These are phyloP conservation scores for Aspergillus bridgeri DNA, from an alignment of 495 filamentous ascomycete species.

Conservation along the genomic window DNA sequence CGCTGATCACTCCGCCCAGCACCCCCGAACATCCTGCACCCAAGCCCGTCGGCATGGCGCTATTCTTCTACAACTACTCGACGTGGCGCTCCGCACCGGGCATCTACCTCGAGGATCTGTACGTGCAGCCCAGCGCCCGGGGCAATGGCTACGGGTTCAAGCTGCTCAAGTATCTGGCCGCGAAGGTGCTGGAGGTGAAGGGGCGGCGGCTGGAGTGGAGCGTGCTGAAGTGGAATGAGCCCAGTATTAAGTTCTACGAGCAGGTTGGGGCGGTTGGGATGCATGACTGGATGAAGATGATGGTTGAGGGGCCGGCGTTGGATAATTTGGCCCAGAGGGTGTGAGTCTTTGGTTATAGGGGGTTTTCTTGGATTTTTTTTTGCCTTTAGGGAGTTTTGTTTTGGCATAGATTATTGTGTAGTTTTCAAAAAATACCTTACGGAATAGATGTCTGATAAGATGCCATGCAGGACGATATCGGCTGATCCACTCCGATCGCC, in stretches of 20 bases:
- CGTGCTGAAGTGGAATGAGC: slow-evolving; percentile 87
- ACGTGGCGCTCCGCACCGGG: slow-evolving; percentile 86
- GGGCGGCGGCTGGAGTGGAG: slow-evolving; percentile 87
- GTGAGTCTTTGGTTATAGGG: slow-evolving; percentile 3
- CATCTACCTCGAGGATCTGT: slow-evolving; percentile 93
- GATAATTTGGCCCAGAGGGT: slow-evolving; percentile 48
- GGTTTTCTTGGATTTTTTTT: not conserved
- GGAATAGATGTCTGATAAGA: no score
- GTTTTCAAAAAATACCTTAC: no score
- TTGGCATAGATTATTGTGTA: not conserved
- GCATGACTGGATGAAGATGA: slow-evolving; percentile 90
- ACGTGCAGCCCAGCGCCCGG: slow-evolving; percentile 66
- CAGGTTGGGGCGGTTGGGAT: slow-evolving; percentile 73
- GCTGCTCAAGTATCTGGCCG: slow-evolving; percentile 73
- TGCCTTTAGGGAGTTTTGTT: not conserved
- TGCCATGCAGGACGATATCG: not conserved
- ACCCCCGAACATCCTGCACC: slow-evolving; percentile 26
- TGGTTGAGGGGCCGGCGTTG: slow-evolving; percentile 74
- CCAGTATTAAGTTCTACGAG: slow-evolving; percentile 81
- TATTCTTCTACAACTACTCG: slow-evolving; percentile 71
- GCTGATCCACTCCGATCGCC: not conserved
- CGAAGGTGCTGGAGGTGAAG: slow-evolving; percentile 61
- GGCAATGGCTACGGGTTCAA: slow-evolving; percentile 75
- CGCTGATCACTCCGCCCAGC: slow-evolving; percentile 35
- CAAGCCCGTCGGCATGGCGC: slow-evolving; percentile 54